Conservation (phyloP, 352 stramenopile species). For the Pythium guiyangense region DNA sequence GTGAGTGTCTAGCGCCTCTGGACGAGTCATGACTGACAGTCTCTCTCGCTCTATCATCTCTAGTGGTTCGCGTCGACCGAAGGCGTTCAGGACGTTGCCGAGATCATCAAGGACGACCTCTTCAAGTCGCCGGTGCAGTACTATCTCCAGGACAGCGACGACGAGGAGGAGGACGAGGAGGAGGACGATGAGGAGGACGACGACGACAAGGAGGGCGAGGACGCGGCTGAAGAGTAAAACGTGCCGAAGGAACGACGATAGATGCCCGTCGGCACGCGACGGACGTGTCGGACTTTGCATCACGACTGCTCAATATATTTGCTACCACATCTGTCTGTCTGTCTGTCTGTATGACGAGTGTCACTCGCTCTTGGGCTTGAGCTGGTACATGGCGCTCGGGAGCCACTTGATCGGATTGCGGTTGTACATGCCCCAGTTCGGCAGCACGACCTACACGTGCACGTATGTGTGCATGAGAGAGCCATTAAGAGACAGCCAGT, state of each 20-base stretch:
- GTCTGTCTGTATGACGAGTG: not conserved
- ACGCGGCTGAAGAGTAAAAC: conserved; percentile 21
- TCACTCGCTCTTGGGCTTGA: conserved; percentile 39
- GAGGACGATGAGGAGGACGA: conserved; percentile 19
- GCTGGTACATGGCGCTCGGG: conserved; percentile 71
- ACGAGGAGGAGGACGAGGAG: conserved; percentile 34
- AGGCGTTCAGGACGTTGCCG: conserved; percentile 48
- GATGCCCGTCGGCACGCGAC: too few relatives aligned
- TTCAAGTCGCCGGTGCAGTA: conserved; percentile 71
- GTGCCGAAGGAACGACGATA: conserved; percentile 5
- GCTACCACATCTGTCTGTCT: not conserved
- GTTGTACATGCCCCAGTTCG: conserved; percentile 85
- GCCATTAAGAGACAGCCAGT: not conserved
- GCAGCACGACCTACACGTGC: conserved; percentile 47
- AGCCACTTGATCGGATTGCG: conserved; percentile 80
- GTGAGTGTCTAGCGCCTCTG: not conserved
- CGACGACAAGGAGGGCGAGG: conserved; percentile 25
- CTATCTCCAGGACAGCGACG: conserved; percentile 40
- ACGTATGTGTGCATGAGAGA: not conserved
- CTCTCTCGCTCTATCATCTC: conserved; percentile 5
- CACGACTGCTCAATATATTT: not conserved
- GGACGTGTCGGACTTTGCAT: not conserved
- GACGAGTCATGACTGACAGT: not conserved
- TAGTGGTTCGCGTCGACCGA: conserved; percentile 61
- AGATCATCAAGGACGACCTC: conserved; percentile 79